Base-by-base conservation (phyloP, 2,329 filamentous ascomycete species). In the Penicillium griseofulvum region DNA sequence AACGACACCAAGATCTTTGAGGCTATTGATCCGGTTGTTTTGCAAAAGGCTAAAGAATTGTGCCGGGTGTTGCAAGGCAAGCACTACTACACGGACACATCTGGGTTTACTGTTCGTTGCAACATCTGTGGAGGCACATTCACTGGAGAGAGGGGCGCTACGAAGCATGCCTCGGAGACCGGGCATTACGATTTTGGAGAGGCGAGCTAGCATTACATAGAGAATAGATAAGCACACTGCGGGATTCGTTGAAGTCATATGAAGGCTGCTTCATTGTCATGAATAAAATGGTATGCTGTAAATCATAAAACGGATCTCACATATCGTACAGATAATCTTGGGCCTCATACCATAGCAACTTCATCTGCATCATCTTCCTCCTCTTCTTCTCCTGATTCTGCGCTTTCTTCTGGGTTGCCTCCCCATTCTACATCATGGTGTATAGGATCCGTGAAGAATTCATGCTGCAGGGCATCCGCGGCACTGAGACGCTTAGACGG, bases 11-110 rank as follows among this genome's bases (percentile, higher is more conserved):
- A 88, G 63, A 83, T 95, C 1, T 85, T 97, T 51, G 81, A 86
- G 54, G 72, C 81, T 0, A 72, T 73, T 3, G 83, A 87, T 58
- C 76, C 81, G 5, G 73, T 80, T 6, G 76, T 85, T 2, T 61
- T 87, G 31, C 76, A 82, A 16, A 86, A 82, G 56, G 87, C 92
- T 0, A 71, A 82, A 57, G 79, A 84, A 52, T 74, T 92, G 31
- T 88, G 88, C 47, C 73, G 75, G 59, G 82, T 87, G 57, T 78
- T 97, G 37, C 81, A 87, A 61, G 81, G 84, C 49, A 85, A 81
- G 55, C 85, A 95, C 70, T 97, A 97, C 70, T 97, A 85, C 66
- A 97, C 92, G 0, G 91, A 97, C 70, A 96, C 91, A 0, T 83
- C 88, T 22, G 87, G 87, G 0, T 91, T 97, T 68, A 80, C 83